These are phyloP conservation scores for Wickerhamomyces bisporus DNA, from an alignment of 805 yeast species.

Conservation along the genomic window DNA sequence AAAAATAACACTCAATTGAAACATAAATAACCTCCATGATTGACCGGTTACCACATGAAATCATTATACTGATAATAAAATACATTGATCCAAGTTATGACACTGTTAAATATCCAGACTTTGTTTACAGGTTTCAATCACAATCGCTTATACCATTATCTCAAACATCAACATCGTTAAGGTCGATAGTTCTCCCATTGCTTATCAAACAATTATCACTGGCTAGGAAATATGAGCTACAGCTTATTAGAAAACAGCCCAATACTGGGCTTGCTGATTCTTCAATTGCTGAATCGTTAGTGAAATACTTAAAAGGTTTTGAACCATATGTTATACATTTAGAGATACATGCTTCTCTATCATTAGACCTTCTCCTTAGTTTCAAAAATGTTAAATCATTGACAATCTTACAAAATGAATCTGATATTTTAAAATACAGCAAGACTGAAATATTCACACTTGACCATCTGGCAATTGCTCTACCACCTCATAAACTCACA, in stretches of 20 bases:
- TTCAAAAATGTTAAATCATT: conserved; percentile 11
- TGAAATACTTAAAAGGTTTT: not conserved
- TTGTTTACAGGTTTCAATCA: conserved; percentile 8
- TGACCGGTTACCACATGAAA: conserved; percentile 12
- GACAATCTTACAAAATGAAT: conserved; percentile 11
- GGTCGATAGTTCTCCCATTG: conserved; percentile 7
- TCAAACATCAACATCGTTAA: conserved; percentile 9
- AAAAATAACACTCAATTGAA: not conserved
- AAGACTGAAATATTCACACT: not conserved
- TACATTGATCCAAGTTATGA: conserved; percentile 1
- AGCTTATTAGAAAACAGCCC: not conserved
- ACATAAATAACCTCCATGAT: too few relatives aligned
- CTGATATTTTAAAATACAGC: not conserved
- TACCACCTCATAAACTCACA: not conserved
- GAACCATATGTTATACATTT: conserved; percentile 7
- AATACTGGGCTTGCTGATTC: not conserved
- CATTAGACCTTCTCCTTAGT: not conserved
- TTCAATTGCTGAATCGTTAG: not conserved
- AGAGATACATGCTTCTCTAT: conserved; percentile 1
- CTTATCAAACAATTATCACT: conserved; percentile 8
- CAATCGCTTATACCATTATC: conserved; percentile 4
- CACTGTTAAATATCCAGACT: conserved; percentile 6
- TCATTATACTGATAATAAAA: conserved; percentile 2
- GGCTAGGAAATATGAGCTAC: conserved; percentile 9
- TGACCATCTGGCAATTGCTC: conserved; percentile 9